Percentiles rank a stretch among this genome's conserved stretches.
phyloP scores from a whole-genome alignment of 192 early-diverging fungal species.

The Coemansia sp. region DNA sequence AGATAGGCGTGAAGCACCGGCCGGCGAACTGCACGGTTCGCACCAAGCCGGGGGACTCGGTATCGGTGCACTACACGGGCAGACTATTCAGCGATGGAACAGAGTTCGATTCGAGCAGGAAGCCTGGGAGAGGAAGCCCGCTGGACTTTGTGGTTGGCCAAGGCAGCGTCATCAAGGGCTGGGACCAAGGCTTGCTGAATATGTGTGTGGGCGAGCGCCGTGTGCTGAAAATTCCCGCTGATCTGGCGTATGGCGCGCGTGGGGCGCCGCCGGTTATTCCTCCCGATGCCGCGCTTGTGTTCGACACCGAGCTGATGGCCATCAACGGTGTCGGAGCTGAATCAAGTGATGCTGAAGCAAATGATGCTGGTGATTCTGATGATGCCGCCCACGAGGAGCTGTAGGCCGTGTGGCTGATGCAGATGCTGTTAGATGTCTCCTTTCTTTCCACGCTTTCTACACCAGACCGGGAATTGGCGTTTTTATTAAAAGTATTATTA shows the following conservation, averaged over 20 bases:
- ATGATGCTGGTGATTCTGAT: not conserved
- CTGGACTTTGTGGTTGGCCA: constrained; percentile 84
- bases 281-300: constrained; percentile 71
- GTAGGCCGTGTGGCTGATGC: not conserved
- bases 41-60: constrained; percentile 58
- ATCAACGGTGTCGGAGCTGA: constrained; percentile 33
- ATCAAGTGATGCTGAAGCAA: not conserved
- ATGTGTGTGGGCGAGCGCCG: constrained; percentile 88
- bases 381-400: constrained; percentile 22
- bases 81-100: constrained; percentile 63
- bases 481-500: not conserved
- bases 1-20: constrained; percentile 39
- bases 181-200: constrained; percentile 83
- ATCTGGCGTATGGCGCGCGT: constrained; percentile 77
- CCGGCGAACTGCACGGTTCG: constrained; percentile 21
- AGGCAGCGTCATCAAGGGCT: constrained; percentile 87
- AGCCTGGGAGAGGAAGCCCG: constrained; percentile 66
- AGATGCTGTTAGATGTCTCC: no score
- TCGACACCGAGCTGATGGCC: constrained; percentile 73
- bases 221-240: constrained; percentile 73
- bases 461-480: not conserved
- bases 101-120: constrained; percentile 84
- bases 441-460: no score
- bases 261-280: constrained; percentile 77
- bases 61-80: constrained; percentile 65